These are phyloP conservation scores for Backusella parvicylindrica DNA, from an alignment of 192 early-diverging fungal genomes.

Conservation along the genomic window DNA sequence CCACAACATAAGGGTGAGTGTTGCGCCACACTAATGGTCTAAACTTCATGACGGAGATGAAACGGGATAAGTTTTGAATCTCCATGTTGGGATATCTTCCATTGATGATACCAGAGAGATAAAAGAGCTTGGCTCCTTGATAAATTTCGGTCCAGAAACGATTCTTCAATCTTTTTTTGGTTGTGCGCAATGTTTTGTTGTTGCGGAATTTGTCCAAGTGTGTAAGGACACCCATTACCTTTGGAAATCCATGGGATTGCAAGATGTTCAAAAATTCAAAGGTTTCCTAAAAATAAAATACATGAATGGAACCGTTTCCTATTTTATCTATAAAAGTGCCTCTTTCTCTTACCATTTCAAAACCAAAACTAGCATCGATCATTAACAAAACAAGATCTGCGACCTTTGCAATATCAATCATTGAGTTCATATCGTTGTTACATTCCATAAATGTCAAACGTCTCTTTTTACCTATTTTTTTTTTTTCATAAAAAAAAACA, in stretches of 20 bases:
- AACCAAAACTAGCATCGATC: constrained; percentile 97
- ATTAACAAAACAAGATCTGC: constrained; percentile 93
- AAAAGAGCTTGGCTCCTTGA: constrained; percentile 98
- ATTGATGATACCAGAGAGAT: constrained; percentile 94
- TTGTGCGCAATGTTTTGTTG: constrained; percentile 83
- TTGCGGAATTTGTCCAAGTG: constrained; percentile 95
- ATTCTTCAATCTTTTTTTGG: constrained; percentile 94
- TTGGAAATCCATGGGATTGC: constrained; percentile 96
- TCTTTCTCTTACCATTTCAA: constrained; percentile 79
- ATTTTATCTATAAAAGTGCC: background rate
- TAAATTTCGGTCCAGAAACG: constrained; percentile 99
- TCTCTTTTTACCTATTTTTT: constrained; percentile 70
- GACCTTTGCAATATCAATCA: constrained; percentile 97
- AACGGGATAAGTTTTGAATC: constrained; percentile 90
- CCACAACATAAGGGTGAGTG: constrained; percentile 96
- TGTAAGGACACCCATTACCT: constrained; percentile 97
- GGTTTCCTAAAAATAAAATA: constrained; percentile 64
- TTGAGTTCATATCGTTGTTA: constrained; percentile 93
- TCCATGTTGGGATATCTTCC: constrained; percentile 92
- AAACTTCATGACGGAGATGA: constrained; percentile 99
- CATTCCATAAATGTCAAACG: constrained; percentile 97
- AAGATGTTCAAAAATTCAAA: constrained; percentile 98
- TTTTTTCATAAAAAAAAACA: background rate
- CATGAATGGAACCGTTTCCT: background rate
- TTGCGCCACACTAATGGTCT: constrained; percentile 95